Base-by-base conservation (phyloP, 2,329 filamentous ascomycete genomes). In the Aspergillus niger region DNA sequence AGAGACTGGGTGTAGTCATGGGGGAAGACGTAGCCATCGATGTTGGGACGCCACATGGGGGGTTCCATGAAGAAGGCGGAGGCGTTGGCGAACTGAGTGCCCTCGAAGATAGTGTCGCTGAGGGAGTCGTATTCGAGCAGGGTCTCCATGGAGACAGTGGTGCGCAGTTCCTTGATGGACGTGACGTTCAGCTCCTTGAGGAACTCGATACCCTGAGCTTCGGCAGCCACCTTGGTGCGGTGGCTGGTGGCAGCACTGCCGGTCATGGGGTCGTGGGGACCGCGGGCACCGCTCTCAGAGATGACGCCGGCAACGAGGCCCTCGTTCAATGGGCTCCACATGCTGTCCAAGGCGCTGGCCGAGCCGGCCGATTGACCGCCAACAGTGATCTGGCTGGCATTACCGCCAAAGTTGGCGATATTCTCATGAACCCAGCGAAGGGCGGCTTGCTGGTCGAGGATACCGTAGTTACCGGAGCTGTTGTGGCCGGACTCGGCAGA, bases 161-260 rank as follows among this genome's bases (percentile, higher is more conserved):
- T 50, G 5, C 80, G 75, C 8, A 78, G 76, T 65, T 80, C 72
- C 20, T 73, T 72, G 44, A 82, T 67, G 5, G 72, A 76, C 36
- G 69, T 70, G 28, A 79, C 77, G 47, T 79, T 79, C 13, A 77
- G 60, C 1, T 75, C 58, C 3, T 64, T 58, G 5, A 82, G 69
- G 65, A 79, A 82, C 2, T 63, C 61, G 5, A 76, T 63, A 17
- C 66, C 66, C 22, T 61, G 44, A 4, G 57, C 38, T 52, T 66
- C 63, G 8, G 73, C 71, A 11, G 58, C 64, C 13, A 54, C 58
- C 52, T 68, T 70, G 22, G 56, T 65, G 17, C 65, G 68, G 56
- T 74, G 66, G 32, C 61, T 63, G 13, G 71, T 71, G 8, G 71
- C 71, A 0, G 67, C 59, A 52, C 66, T 65, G 32, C 67, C 69